A percentile compares a stretch with the other conserved stretches of the same genome.
Evolutionary conservation across 2,329 filamentous ascomycete genomes (phyloP).

Genomic region (Fusarium citri): DNA sequence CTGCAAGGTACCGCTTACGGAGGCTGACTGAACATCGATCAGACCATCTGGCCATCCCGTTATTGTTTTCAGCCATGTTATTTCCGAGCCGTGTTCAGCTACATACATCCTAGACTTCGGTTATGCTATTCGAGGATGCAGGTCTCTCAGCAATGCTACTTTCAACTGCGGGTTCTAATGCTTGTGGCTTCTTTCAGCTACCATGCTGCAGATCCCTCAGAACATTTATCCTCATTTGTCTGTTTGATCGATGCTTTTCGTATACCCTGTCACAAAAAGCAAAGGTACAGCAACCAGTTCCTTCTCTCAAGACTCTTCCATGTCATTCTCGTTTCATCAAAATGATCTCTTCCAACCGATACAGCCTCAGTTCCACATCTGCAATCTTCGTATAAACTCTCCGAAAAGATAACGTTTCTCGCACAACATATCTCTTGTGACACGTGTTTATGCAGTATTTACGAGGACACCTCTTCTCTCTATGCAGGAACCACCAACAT

Average conservation of each 20-base stretch:
- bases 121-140: not conserved
- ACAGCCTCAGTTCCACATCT: not conserved
- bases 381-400: not conserved
- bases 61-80: not conserved
- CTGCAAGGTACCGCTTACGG: slow-evolving; percentile 1
- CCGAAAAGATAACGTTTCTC: not conserved
- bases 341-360: no score
- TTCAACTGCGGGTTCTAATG: not conserved
- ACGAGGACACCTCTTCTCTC: not conserved
- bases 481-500: not conserved
- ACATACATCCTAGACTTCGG: not conserved
- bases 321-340: not conserved
- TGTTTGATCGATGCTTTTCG: not conserved
- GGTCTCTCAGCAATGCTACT: not conserved
- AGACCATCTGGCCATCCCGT: not conserved
- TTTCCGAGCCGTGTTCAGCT: not conserved
- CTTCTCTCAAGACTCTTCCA: not conserved
- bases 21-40: not conserved
- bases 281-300: not conserved
- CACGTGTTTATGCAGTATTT: not conserved
- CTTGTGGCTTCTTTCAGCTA: not conserved
- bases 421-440: not conserved
- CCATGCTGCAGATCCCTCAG: not conserved
- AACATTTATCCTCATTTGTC: not conserved
- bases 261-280: slow-evolving; percentile 1